Evolutionary conservation across 192 early-diverging fungal species (phyloP), one percentile per base, ranked within the genome.

Genomic region (Chytriomyces sp.): DNA sequence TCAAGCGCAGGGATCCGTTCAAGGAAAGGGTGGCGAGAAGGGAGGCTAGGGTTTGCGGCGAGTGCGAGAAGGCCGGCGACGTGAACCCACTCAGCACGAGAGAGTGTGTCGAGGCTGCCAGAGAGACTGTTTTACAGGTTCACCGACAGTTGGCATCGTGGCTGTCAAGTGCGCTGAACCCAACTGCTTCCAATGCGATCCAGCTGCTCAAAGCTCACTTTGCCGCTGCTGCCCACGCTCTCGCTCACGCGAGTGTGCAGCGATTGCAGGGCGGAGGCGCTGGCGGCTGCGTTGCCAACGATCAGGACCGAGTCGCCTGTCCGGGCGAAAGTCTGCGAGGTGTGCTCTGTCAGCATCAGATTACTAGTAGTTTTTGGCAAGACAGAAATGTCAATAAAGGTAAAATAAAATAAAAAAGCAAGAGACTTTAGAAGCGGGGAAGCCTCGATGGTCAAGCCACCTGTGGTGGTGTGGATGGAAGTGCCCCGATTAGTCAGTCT

Each of bases 121-220:
- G 79, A 12, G 62, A 10, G 55, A 84, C 80, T 81, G 14, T 22
- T 14, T 30, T 41, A 25, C 28, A 17, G 19, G 33, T 64, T 33
- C 31, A 37, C 53, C 19, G 32, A 14, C 40, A 30, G 38, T 40
- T 77, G 5, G 34, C 7, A 80, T 38, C 17, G 32, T 28, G 17
- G 26, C 26, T 22, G 32, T 22, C 26, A 59, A 22, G 26, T 4
- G 14, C 28, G 25, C 12, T 40, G 52, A 4, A 3, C 59, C 77
- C 64, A 70, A 81, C 75, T 77, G 39, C 74, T 70, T 10, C 85
- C 82, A 28, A 96, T 78, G 66, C 93, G 81, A 72, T 96, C 93
- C 8, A 93, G 76, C 67, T 92, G 91, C 80, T 96, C 94, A 89
- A 96, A 96, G 37, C 85, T 81, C 8, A 94, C 89, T 19, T 68